Percentiles rank a stretch among this genome's conserved stretches.
These are phyloP conservation scores for Tulasnella sp. DNA, from an alignment of 768 basidiomycete species.

Conservation along the genomic window DNA sequence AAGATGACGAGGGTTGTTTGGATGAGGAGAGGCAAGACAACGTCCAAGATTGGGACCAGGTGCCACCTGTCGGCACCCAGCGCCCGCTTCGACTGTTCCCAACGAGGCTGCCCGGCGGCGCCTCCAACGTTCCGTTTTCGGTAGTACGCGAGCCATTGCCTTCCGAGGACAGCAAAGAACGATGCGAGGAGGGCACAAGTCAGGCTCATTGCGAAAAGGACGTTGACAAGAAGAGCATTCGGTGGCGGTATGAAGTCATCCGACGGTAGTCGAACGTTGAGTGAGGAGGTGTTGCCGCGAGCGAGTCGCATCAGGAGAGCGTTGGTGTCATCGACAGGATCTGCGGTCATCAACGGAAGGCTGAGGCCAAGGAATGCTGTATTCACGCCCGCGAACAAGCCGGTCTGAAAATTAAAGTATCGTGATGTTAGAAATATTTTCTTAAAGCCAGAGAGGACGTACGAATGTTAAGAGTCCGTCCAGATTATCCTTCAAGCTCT, in stretches of 20 bases:
- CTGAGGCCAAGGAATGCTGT: conserved; percentile 21
- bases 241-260: conserved; percentile 13
- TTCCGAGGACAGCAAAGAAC: conserved; percentile 7
- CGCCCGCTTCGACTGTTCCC: neutral
- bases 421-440: neutral
- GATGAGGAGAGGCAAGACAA: conserved; percentile 3
- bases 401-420: neutral
- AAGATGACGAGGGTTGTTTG: conserved; percentile 22
- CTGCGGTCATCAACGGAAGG: neutral
- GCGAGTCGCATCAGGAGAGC: conserved; percentile 17
- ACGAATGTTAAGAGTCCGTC: conserved; percentile 15
- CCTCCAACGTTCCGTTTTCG: neutral
- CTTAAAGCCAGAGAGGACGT: neutral
- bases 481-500: neutral
- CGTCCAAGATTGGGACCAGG: conserved; percentile 9
- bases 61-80: conserved; percentile 15
- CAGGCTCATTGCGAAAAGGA: conserved; percentile 11
- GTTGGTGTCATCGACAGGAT: conserved; percentile 20
- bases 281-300: neutral
- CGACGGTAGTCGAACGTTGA: neutral
- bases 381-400: conserved; percentile 26
- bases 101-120: neutral
- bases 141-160: conserved; percentile 29
- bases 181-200: conserved; percentile 18
- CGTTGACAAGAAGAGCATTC: conserved; percentile 1